These are phyloP conservation scores for Saturnispora mendoncae DNA, from an alignment of 805 yeast species.

Conservation along the genomic window DNA sequence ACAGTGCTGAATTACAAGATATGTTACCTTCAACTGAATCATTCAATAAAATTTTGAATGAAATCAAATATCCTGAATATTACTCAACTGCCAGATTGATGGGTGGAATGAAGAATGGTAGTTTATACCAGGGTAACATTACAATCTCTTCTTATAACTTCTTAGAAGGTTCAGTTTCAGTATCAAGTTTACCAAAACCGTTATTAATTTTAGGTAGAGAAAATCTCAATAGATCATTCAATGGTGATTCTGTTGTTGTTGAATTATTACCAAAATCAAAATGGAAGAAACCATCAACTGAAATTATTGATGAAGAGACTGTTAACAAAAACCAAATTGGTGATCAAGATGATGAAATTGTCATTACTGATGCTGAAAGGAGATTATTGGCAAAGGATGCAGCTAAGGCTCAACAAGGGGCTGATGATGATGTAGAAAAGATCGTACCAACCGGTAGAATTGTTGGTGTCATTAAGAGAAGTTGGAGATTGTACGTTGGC, in stretches of 20 bases:
- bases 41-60: conserved; percentile 34
- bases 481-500: conserved; percentile 96
- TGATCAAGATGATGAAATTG: conserved; percentile 38
- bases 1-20: conserved; percentile 67
- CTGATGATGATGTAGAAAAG: conserved; percentile 35
- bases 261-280: conserved; percentile 77
- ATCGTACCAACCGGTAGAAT: conserved; percentile 90
- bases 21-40: conserved; percentile 52
- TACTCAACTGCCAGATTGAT: conserved; percentile 71
- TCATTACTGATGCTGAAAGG: conserved; percentile 63
- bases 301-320: conserved; percentile 67
- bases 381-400: conserved; percentile 72
- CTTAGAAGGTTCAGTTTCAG: conserved; percentile 74
- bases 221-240: conserved; percentile 81
- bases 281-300: conserved; percentile 82
- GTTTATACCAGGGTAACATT: conserved; percentile 77
- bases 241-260: conserved; percentile 85
- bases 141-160: conserved; percentile 79
- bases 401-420: conserved; percentile 40
- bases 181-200: conserved; percentile 70
- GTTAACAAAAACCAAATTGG: conserved; percentile 53
- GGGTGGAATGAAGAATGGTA: conserved; percentile 86
- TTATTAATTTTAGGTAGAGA: conserved; percentile 74
- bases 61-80: conserved; percentile 64
- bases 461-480: conserved; percentile 79